Evolutionary conservation across 768 basidiomycete species (phyloP).

Genomic region (Naganishia onofrii): DNA sequence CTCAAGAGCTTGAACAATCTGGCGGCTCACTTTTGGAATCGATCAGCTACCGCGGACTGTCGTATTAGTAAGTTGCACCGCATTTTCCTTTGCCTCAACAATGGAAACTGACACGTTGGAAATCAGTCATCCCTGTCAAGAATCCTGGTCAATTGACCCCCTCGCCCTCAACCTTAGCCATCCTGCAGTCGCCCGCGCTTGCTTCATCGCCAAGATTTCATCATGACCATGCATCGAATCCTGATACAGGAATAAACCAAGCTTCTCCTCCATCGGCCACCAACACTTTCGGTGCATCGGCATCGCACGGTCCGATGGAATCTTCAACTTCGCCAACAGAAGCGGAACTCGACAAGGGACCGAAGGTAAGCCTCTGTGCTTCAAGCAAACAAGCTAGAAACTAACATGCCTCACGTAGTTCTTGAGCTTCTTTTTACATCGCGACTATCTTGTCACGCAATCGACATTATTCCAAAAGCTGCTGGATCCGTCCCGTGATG

Average conservation of each 20-base stretch:
- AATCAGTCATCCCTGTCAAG: conserved; percentile 33
- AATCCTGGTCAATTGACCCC: conserved; percentile 29
- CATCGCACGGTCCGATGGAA: conserved; percentile 9
- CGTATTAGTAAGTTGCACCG: conserved; percentile 41
- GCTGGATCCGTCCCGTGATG: conserved; percentile 58
- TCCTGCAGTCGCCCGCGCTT: not conserved
- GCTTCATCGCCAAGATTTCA: conserved; percentile 6
- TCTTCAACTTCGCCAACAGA: not conserved
- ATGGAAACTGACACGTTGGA: not conserved
- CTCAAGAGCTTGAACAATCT: conserved; percentile 38
- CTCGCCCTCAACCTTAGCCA: conserved; percentile 23
- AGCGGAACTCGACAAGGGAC: conserved; percentile 14
- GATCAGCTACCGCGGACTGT: conserved; percentile 38
- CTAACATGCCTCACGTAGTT: conserved; percentile 30
- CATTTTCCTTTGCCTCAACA: too few species aligned
- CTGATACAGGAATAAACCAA: not conserved
- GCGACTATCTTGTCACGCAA: conserved; percentile 77
- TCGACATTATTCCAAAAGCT: conserved; percentile 59
- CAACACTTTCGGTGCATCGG: conserved; percentile 26
- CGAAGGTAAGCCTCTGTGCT: conserved; percentile 31
- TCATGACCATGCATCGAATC: not conserved
- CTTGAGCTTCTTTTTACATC: conserved; percentile 59
- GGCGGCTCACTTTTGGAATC: conserved; percentile 40
- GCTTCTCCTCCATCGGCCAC: conserved; percentile 5
- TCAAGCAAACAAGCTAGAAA: conserved; percentile 23